A percentile compares a stretch with the other conserved stretches of the same genome.
These are phyloP conservation scores for Nitzschia palea DNA, from an alignment of 108 stramenopile species.

Conservation along the genomic window DNA sequence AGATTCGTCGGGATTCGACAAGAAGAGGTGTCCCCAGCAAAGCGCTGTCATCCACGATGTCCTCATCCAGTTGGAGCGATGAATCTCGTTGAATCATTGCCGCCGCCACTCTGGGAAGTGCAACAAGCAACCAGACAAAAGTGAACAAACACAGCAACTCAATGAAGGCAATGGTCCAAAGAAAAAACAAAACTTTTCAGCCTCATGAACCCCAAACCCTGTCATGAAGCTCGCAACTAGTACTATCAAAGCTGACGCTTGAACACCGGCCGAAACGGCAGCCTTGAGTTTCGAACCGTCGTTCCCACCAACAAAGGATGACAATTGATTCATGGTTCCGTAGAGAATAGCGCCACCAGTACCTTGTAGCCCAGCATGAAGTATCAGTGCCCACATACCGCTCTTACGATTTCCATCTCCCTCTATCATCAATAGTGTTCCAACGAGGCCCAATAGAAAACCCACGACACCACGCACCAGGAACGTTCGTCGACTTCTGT, in stretches of 20 bases:
- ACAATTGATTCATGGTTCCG: conserved; percentile 50
- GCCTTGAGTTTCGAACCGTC: conserved; percentile 15
- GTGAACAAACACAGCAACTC: conserved; percentile 16
- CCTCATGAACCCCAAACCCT: conserved; percentile 31
- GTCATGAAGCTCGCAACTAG: conserved; percentile 27
- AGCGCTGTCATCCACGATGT: background rate
- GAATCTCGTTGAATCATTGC: conserved; percentile 39
- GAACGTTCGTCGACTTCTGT: conserved; percentile 23
- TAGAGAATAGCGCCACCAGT: conserved; percentile 36
- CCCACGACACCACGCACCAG: conserved; percentile 32
- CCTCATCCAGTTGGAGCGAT: conserved; percentile 18
- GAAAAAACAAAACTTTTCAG: conserved; percentile 20
- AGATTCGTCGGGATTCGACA: background rate
- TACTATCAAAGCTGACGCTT: conserved; percentile 42
- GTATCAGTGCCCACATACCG: background rate
- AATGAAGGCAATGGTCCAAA: conserved; percentile 7
- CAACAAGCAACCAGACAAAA: conserved; percentile 26
- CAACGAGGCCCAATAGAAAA: conserved; percentile 17
- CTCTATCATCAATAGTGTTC: conserved; percentile 8
- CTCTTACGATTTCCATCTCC: background rate
- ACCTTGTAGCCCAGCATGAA: conserved; percentile 22
- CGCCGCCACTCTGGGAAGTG: conserved; percentile 5
- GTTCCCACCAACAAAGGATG: conserved; percentile 33
- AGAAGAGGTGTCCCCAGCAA: background rate
- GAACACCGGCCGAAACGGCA: conserved; percentile 42